Conservation (phyloP, 202 grass and related monocot species). For the Elaeis oleifera region DNA sequence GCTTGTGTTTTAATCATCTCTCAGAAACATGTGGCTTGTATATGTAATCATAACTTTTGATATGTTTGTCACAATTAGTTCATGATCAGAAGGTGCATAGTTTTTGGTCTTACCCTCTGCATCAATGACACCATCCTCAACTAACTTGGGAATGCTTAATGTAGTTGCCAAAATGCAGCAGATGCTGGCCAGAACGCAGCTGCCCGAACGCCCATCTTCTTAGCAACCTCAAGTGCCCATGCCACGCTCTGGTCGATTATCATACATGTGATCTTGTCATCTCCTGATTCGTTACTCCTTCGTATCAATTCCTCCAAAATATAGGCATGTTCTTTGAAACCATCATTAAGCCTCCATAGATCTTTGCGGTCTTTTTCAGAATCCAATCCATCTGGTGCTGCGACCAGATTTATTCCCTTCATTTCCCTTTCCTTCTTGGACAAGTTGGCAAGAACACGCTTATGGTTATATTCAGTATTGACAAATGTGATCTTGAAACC, state of each 20-base stretch:
- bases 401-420: slow-evolving; percentile 26
- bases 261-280: slow-evolving; percentile 36
- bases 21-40: too few species aligned
- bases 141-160: slow-evolving; percentile 31
- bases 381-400: slow-evolving; percentile 38
- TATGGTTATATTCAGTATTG: slow-evolving; percentile 43
- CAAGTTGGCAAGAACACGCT: slow-evolving; percentile 22
- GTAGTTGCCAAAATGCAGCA: slow-evolving; percentile 21
- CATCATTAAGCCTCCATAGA: slow-evolving; percentile 21
- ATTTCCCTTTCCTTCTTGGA: slow-evolving; percentile 9
- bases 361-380: slow-evolving; percentile 44
- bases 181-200: slow-evolving; percentile 34
- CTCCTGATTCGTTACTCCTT: background rate
- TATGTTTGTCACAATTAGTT: too few species aligned
- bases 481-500: slow-evolving; percentile 40
- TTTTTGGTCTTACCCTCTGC: slow-evolving; percentile 23
- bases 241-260: slow-evolving; percentile 40
- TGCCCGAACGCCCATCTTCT: slow-evolving; percentile 17
- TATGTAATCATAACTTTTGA: too few species aligned
- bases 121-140: slow-evolving; percentile 34
- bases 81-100: too few species aligned
- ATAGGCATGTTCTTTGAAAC: slow-evolving; percentile 24
- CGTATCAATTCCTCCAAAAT: slow-evolving; percentile 32
- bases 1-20: too few species aligned
- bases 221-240: slow-evolving; percentile 30